Evolutionary conservation across 805 yeast species (phyloP), one percentile per base, ranked within the genome.

Genomic region (Wickerhamiella slavikovae): DNA sequence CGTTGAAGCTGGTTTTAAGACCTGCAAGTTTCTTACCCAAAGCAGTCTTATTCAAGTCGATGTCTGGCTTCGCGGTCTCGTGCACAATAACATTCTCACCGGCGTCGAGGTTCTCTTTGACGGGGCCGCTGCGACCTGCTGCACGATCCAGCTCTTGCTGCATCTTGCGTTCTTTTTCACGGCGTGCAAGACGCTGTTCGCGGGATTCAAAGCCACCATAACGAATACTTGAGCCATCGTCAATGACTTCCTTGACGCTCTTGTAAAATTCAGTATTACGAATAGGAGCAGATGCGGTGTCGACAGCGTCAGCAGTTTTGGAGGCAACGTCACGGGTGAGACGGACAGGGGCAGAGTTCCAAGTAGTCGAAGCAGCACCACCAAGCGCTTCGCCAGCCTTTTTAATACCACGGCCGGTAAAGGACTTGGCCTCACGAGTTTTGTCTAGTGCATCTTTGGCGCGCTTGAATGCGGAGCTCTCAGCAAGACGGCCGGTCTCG

Each of bases 351-450:
- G 89, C 78, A 1, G 94, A 80, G 36, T 89, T 94, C 98, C 98
- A 89, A 1, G 95, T 94, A 35, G 72, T 74, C 23, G 66, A 60
- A 3, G 94, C 96, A 26, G 71, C 92, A 34, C 66, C 73, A 31
- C 94, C 96, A 21, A 89, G 80, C 23, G 71, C 85, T 43, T 76
- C 79, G n/a, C 95, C 95, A 4, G 96, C 89, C 54, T 76, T 77
- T 44, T 69, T 66, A 32, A 79, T 67, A 25, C 80, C 74, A 48
- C 76, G 68, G 10, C 76, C 71, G 5, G 72, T 65, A 22, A 76
- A 76, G 13, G 78, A 63, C 4, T 57, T 43, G 6, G 71, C 69
- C 47, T 68, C 71, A 44, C 77, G 89, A 3, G 96, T 94, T 32
- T 61, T 65, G 32, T 76, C 76, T 43, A 74, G 80, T 0, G 98